These are phyloP conservation scores for Arxiozyma slooffiae DNA, from an alignment of 1,139 yeast genomes.

Conservation along the genomic window DNA sequence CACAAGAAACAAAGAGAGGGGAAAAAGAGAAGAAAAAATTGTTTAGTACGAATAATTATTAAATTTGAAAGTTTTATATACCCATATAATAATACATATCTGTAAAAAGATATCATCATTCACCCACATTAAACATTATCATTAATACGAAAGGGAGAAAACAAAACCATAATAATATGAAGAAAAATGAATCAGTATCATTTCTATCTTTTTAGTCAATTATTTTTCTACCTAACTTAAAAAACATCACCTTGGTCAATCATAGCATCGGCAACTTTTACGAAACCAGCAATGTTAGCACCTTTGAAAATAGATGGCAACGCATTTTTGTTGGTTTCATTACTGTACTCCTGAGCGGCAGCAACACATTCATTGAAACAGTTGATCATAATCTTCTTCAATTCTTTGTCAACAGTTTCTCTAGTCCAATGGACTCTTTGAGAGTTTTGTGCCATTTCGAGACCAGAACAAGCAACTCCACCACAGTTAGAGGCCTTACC, in stretches of 20 bases:
- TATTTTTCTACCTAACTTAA: slow-evolving; percentile 6
- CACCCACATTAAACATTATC: not conserved
- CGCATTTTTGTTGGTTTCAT: slow-evolving; percentile 44
- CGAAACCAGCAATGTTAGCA: slow-evolving; percentile 98
- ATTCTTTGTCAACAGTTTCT: slow-evolving; percentile 80
- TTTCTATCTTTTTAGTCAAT: too few species aligned
- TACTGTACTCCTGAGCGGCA: slow-evolving; percentile 73
- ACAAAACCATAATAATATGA: too few species aligned
- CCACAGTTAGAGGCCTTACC: slow-evolving; percentile 99
- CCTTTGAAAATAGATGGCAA: slow-evolving; percentile 95
- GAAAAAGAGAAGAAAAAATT: not conserved
- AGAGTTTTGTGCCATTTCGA: slow-evolving; percentile 99
- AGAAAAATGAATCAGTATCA: not conserved
- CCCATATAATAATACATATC: not conserved
- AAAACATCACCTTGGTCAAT: slow-evolving; percentile 89
- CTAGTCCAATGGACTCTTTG: slow-evolving; percentile 81
- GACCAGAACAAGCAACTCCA: slow-evolving; percentile 98
- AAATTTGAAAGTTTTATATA: not conserved
- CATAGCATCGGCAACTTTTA: slow-evolving; percentile 98
- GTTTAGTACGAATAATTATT: not conserved
- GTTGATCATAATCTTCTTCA: slow-evolving; percentile 83
- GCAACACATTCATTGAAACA: slow-evolving; percentile 89
- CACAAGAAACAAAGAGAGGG: not conserved
- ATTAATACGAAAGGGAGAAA: not conserved
- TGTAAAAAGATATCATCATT: not conserved